Evolutionary conservation across 1,284 basidiomycete genomes (phyloP).

Genomic region (Cutaneotrichosporon arboriforme): DNA sequence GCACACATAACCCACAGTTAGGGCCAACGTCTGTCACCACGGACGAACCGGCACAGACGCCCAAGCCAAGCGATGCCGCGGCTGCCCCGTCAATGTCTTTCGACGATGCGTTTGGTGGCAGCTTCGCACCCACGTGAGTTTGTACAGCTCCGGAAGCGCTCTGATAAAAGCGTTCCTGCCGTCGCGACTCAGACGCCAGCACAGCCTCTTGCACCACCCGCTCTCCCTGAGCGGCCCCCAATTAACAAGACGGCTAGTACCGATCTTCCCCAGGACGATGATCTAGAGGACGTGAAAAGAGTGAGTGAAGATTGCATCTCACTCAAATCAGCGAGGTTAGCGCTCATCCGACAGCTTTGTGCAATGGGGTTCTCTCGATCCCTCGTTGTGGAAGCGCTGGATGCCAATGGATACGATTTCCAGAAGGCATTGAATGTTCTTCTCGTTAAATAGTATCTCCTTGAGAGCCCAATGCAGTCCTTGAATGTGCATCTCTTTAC

Average conservation of each 20-base stretch:
- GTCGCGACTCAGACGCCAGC: not conserved
- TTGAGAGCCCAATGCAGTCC: not conserved
- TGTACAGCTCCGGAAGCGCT: too few species aligned
- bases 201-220: slow-evolving; percentile 12
- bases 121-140: slow-evolving; percentile 19
- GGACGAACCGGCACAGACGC: not conserved
- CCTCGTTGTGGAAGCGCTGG: slow-evolving; percentile 44
- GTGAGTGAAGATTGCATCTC: slow-evolving; percentile 23
- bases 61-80: not conserved
- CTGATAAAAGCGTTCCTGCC: not conserved
- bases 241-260: not conserved
- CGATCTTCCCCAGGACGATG: slow-evolving; percentile 39
- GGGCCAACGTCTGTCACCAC: not conserved
- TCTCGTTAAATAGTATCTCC: slow-evolving; percentile 18
- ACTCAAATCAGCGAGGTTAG: too few species aligned
- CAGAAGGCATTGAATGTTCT: slow-evolving; percentile 48
- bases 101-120: slow-evolving; percentile 54
- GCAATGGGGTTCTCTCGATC: slow-evolving; percentile 45
- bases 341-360: slow-evolving; percentile 34
- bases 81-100: slow-evolving; percentile 43
- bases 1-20: not conserved
- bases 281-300: slow-evolving; percentile 49
- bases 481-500: not conserved
- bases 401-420: slow-evolving; percentile 48
- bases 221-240: slow-evolving; percentile 33